Conservation (phyloP, 371 early-diverging fungal species). For the Lichtheimia ornata region DNA sequence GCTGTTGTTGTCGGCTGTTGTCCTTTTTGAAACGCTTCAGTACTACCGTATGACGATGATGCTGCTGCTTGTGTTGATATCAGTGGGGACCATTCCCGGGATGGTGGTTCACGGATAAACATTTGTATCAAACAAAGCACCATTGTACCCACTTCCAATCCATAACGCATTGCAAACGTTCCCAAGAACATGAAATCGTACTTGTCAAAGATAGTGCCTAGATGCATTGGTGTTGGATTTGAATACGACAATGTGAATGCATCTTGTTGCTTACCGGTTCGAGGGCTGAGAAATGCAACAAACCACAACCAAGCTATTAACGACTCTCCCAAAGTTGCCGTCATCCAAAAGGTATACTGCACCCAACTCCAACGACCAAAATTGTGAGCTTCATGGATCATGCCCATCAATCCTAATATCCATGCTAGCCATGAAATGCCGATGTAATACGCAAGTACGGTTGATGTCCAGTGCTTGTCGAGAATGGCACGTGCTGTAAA, state of each 20-base stretch:
- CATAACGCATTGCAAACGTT: slow-evolving; percentile 32
- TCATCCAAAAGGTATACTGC: slow-evolving; percentile 41
- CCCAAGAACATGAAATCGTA: slow-evolving; percentile 29
- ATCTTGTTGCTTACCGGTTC: slow-evolving; percentile 24
- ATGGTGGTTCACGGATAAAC: slow-evolving; percentile 14
- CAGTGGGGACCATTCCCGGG: slow-evolving; percentile 14
- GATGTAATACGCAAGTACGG: slow-evolving; percentile 36
- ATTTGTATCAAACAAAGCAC: slow-evolving; percentile 25
- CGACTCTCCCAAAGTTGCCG: slow-evolving; percentile 31
- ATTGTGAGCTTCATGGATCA: slow-evolving; percentile 34
- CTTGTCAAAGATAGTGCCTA: slow-evolving; percentile 29
- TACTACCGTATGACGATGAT: slow-evolving; percentile 19
- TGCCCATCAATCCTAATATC: slow-evolving; percentile 22
- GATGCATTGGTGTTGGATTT: neutral
- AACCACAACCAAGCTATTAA: slow-evolving; percentile 40
- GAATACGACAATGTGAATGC: neutral
- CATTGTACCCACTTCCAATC: slow-evolving; percentile 20
- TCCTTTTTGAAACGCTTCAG: slow-evolving; percentile 7
- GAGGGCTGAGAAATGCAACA: slow-evolving; percentile 25
- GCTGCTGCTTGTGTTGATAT: slow-evolving; percentile 11
- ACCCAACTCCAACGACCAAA: slow-evolving; percentile 44
- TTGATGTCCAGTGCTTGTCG: slow-evolving; percentile 26
- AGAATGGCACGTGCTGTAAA: slow-evolving; percentile 30
- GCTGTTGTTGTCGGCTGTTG: slow-evolving; percentile 21
- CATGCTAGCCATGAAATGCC: slow-evolving; percentile 38